Base-by-base conservation (phyloP, 2,329 filamentous ascomycete species). In the Cercospora sp. region DNA sequence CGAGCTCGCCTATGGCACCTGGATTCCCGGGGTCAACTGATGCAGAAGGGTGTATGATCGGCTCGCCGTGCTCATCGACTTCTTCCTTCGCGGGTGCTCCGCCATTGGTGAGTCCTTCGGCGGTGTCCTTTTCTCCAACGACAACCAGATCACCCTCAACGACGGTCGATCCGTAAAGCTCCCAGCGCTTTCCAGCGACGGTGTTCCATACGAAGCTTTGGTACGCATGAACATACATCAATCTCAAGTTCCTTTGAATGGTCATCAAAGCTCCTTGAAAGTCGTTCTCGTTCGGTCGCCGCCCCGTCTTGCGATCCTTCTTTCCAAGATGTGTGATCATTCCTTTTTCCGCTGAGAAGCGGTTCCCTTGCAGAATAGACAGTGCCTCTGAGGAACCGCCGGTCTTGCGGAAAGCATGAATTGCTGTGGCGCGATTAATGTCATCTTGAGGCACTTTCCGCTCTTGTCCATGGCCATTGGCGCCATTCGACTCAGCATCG, bases 191-290 rank as follows among this genome's bases (percentile, higher is more conserved):
- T 72, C 91, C 93, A 1, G 89, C 92, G 12, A 89, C 91, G 72
- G 89, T 87, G 81, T 99, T 99, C 94, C 94, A 99, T 8, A 99
- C 89, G 42, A 93, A 87, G 5, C 92, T 96, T 79, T 99, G 95
- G 80, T 97, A 98, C 5, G 95, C 94, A 79, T 99, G 95, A 16
- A 97, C 90, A 77, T 98, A 99, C 91, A 99, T 97, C 67, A 93
- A 87, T 53, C 93, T 88, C 74, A 98, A 84, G 60, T 91, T 92
- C 18, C 94, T 87, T 26, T 91, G 91, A 70, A 99, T 94, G 64
- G 87, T 86, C 76, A 90, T 87, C 62, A 99, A 80, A 0, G 95
- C 93, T 26, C 94, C 94, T 68, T 92, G 85, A 77, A 88, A 95
- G 80, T 99, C 94, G 53, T 85, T 86, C 45, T 81, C 80, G 23